These are phyloP conservation scores for Byssochlamys sp. DNA, from an alignment of 2,329 filamentous ascomycete genomes.

Conservation along the genomic window DNA sequence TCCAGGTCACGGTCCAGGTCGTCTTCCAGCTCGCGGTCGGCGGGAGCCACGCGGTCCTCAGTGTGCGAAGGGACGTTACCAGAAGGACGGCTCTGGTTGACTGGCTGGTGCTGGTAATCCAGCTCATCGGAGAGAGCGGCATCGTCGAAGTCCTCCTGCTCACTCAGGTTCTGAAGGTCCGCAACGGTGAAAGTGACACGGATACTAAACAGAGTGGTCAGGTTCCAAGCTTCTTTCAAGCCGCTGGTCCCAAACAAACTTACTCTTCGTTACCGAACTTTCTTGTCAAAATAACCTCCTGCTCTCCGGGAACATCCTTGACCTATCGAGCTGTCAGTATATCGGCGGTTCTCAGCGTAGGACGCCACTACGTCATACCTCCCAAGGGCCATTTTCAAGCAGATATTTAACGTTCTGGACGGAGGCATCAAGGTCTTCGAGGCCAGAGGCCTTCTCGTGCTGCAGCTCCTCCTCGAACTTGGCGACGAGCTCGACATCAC, in stretches of 20 bases:
- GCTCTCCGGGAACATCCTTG: constrained; percentile 69
- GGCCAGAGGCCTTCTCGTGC: constrained; percentile 73
- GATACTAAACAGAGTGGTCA: constrained; percentile 44
- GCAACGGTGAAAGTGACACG: constrained; percentile 75
- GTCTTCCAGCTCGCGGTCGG: constrained; percentile 50
- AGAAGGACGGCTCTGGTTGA: constrained; percentile 44
- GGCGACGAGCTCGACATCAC: constrained; percentile 68
- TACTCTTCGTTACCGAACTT: constrained; percentile 82
- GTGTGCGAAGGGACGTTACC: constrained; percentile 42
- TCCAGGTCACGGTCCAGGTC: constrained; percentile 39
- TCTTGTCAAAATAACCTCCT: constrained; percentile 77
- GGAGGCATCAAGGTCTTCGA: constrained; percentile 61
- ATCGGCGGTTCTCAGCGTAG: background rate
- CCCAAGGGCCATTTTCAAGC: constrained; percentile 72
- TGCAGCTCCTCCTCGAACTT: constrained; percentile 79
- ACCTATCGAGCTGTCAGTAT: constrained; percentile 28
- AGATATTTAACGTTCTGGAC: constrained; percentile 89
- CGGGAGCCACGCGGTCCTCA: constrained; percentile 48
- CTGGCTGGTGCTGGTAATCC: constrained; percentile 47
- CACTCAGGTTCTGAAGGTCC: constrained; percentile 62
- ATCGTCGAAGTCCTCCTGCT: constrained; percentile 49
- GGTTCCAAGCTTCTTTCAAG: background rate
- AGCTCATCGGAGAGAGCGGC: constrained; percentile 48
- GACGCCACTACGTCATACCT: constrained; percentile 42
- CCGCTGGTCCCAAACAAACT: constrained; percentile 23